These are phyloP conservation scores for Tetracladium maxilliforme DNA, from an alignment of 2,329 filamentous ascomycete species.

Conservation along the genomic window DNA sequence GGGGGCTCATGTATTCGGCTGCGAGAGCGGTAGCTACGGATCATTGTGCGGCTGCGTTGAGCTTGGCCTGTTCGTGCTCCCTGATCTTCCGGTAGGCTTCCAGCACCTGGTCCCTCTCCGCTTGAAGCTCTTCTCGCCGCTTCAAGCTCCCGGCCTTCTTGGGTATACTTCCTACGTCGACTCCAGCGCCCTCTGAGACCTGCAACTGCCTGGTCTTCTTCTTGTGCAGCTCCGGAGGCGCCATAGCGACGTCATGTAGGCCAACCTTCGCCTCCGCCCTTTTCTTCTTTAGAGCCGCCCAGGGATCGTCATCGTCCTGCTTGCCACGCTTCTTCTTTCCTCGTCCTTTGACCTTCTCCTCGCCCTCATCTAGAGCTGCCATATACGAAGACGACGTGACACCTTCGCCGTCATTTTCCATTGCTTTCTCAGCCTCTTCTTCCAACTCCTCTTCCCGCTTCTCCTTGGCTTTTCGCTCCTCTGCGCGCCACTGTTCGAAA, in stretches of 20 bases:
- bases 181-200: slow-evolving; percentile 45
- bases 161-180: slow-evolving; percentile 55
- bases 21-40: too few relatives aligned
- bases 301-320: slow-evolving; percentile 15
- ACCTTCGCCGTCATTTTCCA: slow-evolving; percentile 11
- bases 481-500: slow-evolving; percentile 62
- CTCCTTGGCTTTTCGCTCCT: slow-evolving; percentile 36
- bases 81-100: slow-evolving; percentile 61
- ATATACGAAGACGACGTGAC: slow-evolving; percentile 46
- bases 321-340: slow-evolving; percentile 11
- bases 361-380: slow-evolving; percentile 30
- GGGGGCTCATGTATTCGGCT: too few relatives aligned
- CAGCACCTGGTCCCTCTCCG: slow-evolving; percentile 54
- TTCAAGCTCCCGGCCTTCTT: slow-evolving; percentile 56
- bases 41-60: too few relatives aligned
- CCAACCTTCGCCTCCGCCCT: slow-evolving; percentile 11
- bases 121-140: slow-evolving; percentile 58
- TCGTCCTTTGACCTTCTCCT: slow-evolving; percentile 31
- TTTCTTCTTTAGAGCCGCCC: slow-evolving; percentile 12
- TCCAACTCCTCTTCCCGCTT: slow-evolving; percentile 12
- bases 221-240: slow-evolving; percentile 15
- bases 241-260: slow-evolving; percentile 20
- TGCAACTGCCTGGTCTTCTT: slow-evolving; percentile 16
- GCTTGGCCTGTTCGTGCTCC: slow-evolving; percentile 34
- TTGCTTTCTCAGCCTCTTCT: slow-evolving; percentile 13